These are phyloP conservation scores for Telopea speciosissima DNA, from an alignment of 177 flowering plant genomes.

Conservation along the genomic window DNA sequence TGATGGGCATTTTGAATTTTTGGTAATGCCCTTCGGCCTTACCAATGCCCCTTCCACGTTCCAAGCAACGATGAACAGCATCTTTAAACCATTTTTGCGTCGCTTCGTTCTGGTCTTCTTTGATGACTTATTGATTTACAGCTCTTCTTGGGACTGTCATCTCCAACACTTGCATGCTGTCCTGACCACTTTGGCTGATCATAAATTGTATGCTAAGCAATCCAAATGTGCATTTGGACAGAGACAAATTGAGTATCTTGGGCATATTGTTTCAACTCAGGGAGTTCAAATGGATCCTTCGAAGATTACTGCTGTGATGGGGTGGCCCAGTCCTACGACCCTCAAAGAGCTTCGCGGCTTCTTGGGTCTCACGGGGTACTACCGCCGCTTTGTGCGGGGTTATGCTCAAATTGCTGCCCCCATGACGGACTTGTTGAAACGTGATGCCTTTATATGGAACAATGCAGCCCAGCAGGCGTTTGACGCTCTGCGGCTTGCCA, in stretches of 20 bases:
- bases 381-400: background rate
- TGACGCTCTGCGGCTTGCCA: background rate
- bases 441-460: background rate
- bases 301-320: no score
- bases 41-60: background rate
- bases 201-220: no score
- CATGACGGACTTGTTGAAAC: background rate
- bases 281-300: no score
- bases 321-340: no score
- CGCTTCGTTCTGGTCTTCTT: background rate
- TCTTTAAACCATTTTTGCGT: background rate
- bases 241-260: no score
- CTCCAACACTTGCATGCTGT: no score
- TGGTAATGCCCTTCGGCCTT: no score
- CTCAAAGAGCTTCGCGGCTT: background rate
- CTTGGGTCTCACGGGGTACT: background rate
- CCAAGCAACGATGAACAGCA: background rate
- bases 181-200: no score
- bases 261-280: no score
- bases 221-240: no score
- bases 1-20: no score
- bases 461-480: background rate
- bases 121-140: background rate
- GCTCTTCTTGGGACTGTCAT: background rate
- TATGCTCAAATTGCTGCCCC: background rate